Conservation (phyloP, 2,329 filamentous ascomycete genomes). For the Akanthomyces lecanii region DNA sequence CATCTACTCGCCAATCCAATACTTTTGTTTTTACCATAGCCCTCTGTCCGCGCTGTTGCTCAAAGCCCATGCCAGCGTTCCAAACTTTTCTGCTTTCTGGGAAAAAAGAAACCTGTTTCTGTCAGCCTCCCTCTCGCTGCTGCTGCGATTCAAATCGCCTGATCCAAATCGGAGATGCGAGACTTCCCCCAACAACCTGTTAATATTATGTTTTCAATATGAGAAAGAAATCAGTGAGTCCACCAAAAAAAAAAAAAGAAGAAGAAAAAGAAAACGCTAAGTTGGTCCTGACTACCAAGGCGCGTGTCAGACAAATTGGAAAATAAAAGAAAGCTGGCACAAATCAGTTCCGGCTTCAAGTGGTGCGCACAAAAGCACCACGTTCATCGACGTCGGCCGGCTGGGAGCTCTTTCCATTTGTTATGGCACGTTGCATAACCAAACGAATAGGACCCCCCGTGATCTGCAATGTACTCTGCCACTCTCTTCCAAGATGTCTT, state of each 20-base stretch:
- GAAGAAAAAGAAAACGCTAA: background rate
- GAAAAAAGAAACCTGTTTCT: background rate
- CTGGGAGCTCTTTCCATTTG: slow-evolving; percentile 47
- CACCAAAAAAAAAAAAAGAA: no score
- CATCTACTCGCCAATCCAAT: background rate
- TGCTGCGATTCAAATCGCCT: background rate
- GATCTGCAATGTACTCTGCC: slow-evolving; percentile 46
- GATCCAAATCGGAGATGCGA: background rate
- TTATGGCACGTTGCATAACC: slow-evolving; percentile 56
- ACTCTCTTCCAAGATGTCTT: slow-evolving; percentile 56
- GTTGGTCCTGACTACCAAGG: background rate
- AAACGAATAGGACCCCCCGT: slow-evolving; percentile 56
- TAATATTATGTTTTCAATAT: slow-evolving; percentile 1
- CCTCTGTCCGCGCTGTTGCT: background rate
- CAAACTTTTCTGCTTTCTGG: background rate
- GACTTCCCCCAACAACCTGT: background rate
- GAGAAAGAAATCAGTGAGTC: background rate
- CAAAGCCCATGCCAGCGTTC: background rate
- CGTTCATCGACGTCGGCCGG: background rate
- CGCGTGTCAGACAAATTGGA: background rate
- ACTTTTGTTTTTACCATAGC: background rate
- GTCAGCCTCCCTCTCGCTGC: background rate
- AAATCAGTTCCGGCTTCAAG: background rate
- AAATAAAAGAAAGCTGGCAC: background rate
- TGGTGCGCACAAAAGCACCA: background rate